phyloP scores from a whole-genome alignment of 2,329 filamentous ascomycete species.

The Fusarium beomiforme region DNA sequence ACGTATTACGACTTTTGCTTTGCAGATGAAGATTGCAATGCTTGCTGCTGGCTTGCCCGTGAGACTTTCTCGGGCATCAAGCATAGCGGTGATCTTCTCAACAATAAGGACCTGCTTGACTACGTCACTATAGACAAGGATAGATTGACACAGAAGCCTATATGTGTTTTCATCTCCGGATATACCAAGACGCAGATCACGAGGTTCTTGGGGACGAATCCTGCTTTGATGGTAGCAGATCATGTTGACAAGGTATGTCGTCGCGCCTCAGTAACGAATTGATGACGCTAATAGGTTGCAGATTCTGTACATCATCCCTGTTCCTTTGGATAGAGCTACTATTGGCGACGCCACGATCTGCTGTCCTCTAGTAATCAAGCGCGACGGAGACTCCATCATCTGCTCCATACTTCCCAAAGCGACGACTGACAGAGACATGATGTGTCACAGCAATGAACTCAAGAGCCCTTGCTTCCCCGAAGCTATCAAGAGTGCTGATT shows the following conservation, averaged over 20 bases:
- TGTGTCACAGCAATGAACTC: background rate
- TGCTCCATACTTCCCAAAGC: constrained; percentile 9
- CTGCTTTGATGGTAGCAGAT: background rate
- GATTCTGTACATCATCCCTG: constrained; percentile 12
- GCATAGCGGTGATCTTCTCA: background rate
- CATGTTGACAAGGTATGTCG: constrained; percentile 3
- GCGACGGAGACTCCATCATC: background rate
- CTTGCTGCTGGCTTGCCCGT: background rate
- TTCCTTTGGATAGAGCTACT: constrained; percentile 8
- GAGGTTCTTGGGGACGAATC: background rate
- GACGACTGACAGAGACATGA: background rate
- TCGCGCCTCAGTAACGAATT: rapidly evolving
- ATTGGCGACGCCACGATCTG: constrained; percentile 7
- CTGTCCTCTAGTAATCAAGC: constrained; percentile 13
- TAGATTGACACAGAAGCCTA: background rate
- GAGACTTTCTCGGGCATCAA: background rate
- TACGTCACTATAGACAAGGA: background rate
- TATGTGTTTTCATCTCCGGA: constrained; percentile 12
- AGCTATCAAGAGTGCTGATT: constrained; percentile 2
- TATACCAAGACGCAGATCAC: background rate
- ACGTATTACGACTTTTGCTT: constrained; percentile 23
- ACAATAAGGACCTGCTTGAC: background rate
- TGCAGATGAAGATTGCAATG: background rate
- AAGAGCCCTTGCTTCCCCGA: constrained; percentile 2
- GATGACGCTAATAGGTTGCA: background rate